Base-by-base conservation (phyloP, 768 basidiomycete species). In the Dacryopinax primogenitus region DNA sequence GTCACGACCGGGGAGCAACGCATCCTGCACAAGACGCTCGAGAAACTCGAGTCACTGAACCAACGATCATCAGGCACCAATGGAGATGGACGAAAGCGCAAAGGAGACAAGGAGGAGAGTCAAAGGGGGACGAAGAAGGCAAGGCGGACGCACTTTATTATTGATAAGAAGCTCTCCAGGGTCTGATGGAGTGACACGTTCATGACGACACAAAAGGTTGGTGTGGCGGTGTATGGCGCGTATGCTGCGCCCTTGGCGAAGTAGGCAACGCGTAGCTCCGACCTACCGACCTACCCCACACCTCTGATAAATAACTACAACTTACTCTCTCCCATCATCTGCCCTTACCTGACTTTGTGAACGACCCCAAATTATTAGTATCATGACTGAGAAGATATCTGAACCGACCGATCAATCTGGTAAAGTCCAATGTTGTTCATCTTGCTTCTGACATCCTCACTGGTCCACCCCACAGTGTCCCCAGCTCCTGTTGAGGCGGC, bases 1-100 rank as follows among this genome's bases (percentile, higher is more conserved):
- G 68, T 68, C 15, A 62, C 66, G 33, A 66, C 68, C 16, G 68
- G 63, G 18, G 68, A 68, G 65, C 66, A 68, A 62, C 45, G 45
- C 45, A 65, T 68, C 30, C 64, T 68, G 16, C 23, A 39, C 47
- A 51, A 66, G 37, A 65, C 64, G 33, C 51, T 68, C 12, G 21
- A 47, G 3, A 58, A 64, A 33, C n/a, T 51, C 12, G 64, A 64
- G 36, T 16, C 45, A 33, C 33, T 45, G 7, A 28, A 34, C 1
- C 44, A 39, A 11, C 23, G 28, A 33, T 28, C 9, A 4, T 35
- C 33, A 15, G n/a, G 12, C 23, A 36, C n/a, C 33, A 28, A 33
- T 11, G 26, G 51, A 3, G 37, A 63, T 7, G 33, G 34, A 21
- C 37, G 34, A 28, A 63, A 63, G 36, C 62, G 62, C 3, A 63